Percentiles rank a stretch among this genome's conserved stretches.
Conservation (phyloP, 768 basidiomycete genomes). For the Neoboletus magnificus region DNA sequence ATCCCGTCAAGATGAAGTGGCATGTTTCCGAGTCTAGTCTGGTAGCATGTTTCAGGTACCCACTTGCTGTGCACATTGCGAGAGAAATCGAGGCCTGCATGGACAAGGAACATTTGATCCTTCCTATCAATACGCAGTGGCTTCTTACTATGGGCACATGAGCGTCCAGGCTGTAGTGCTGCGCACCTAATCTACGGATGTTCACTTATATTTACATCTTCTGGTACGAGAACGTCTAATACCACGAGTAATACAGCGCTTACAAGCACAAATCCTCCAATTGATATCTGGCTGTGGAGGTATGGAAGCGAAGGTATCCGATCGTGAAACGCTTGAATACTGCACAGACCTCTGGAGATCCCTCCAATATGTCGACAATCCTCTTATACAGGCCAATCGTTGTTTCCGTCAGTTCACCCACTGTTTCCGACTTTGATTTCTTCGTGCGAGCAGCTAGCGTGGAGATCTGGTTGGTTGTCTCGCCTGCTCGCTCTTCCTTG, state of each 20-base stretch:
- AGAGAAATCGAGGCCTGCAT: too few relatives aligned
- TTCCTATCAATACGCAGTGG: too few relatives aligned
- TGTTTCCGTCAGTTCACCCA: constrained; percentile 6
- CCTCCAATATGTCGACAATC: constrained; percentile 24
- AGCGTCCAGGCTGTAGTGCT: too few relatives aligned
- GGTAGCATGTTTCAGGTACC: too few relatives aligned
- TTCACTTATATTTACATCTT: not conserved
- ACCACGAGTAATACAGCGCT: not conserved
- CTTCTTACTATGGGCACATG: too few relatives aligned
- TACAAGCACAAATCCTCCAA: constrained; percentile 20
- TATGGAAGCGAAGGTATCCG: constrained; percentile 30
- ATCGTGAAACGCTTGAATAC: constrained; percentile 13
- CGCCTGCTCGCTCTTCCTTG: constrained; percentile 38
- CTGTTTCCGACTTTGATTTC: constrained; percentile 27
- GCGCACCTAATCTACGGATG: not conserved
- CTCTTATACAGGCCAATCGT: constrained; percentile 22
- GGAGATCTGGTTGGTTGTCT: constrained; percentile 34
- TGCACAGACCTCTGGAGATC: constrained; percentile 14
- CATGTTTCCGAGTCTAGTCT: too few relatives aligned
- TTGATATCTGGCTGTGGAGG: constrained; percentile 22
- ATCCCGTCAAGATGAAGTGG: too few relatives aligned
- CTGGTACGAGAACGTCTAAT: too few relatives aligned
- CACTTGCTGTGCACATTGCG: too few relatives aligned
- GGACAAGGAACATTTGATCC: too few relatives aligned
- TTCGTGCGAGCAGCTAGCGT: constrained; percentile 24